Conservation (phyloP, 192 early-diverging fungal genomes). For the Mortierella alpina region DNA sequence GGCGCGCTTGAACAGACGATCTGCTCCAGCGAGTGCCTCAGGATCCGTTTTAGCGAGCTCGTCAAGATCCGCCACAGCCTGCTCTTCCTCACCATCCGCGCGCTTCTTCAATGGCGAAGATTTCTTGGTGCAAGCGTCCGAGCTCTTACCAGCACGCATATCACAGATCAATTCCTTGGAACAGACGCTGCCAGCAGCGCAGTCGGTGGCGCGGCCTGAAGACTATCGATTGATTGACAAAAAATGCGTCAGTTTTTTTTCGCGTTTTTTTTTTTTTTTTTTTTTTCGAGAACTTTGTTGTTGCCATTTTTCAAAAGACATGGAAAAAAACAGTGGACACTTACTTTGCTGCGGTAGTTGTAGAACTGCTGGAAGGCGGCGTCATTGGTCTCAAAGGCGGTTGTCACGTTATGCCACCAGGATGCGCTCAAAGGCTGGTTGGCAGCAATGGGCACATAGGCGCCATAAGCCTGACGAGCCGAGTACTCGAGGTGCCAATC, state of each 20-base stretch:
- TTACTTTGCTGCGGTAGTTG: slow-evolving; percentile 39
- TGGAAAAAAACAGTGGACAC: slow-evolving; percentile 9
- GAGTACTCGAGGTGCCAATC: slow-evolving; percentile 68
- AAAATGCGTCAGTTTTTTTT: too few species aligned
- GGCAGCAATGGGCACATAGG: slow-evolving; percentile 18
- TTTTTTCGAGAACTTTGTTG: too few species aligned
- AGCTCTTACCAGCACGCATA: slow-evolving; percentile 33
- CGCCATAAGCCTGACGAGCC: slow-evolving; percentile 53
- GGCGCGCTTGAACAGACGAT: slow-evolving; percentile 21
- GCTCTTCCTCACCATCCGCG: not conserved
- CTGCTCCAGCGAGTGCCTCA: not conserved
- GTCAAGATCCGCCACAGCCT: not conserved
- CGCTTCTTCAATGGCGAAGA: slow-evolving; percentile 10
- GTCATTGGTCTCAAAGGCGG: slow-evolving; percentile 44
- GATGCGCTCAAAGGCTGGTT: slow-evolving; percentile 39
- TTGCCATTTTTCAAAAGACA: not conserved
- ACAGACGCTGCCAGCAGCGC: slow-evolving; percentile 22
- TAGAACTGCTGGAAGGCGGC: slow-evolving; percentile 56
- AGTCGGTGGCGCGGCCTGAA: not conserved
- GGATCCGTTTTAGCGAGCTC: not conserved
- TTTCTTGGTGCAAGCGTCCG: slow-evolving; percentile 26
- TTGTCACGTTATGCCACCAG: slow-evolving; percentile 67
- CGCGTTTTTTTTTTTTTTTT: too few species aligned
- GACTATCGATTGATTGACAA: slow-evolving; percentile 17
- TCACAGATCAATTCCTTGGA: slow-evolving; percentile 28